A percentile compares a stretch with the other conserved stretches of the same genome.
phyloP scores from a whole-genome alignment of 129 eudicot genomes.

The Scalesia atractyloides region DNA sequence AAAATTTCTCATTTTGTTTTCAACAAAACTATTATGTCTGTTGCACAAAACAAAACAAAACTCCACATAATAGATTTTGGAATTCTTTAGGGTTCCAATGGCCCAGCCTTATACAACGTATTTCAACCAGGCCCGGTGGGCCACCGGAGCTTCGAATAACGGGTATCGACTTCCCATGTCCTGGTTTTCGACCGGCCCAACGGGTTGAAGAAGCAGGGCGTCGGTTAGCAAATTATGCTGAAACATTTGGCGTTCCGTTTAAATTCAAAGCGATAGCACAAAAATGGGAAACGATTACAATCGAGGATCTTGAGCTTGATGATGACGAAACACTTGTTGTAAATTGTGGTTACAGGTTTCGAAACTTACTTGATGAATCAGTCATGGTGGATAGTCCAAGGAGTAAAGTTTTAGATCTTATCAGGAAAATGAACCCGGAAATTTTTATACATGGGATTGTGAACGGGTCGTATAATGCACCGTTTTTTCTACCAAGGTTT shows the following conservation, averaged over 20 bases:
- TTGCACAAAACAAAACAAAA: constrained; percentile 47
- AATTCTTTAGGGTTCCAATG: constrained; percentile 74
- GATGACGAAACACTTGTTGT: constrained; percentile 62
- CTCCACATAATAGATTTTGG: constrained; percentile 81
- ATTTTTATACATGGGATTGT: constrained; percentile 63
- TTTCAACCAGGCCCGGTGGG: constrained; percentile 61
- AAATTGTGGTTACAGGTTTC: constrained; percentile 53
- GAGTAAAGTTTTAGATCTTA: constrained; percentile 53
- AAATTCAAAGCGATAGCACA: constrained; percentile 72
- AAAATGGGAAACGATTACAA: constrained; percentile 69
- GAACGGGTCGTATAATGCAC: constrained; percentile 68
- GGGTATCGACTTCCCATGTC: constrained; percentile 73
- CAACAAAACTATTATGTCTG: constrained; percentile 56
- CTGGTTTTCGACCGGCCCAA: constrained; percentile 76
- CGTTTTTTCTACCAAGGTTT: constrained; percentile 69
- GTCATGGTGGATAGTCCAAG: constrained; percentile 71
- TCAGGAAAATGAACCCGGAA: constrained; percentile 58
- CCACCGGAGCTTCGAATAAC: constrained; percentile 79
- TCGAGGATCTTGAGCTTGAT: constrained; percentile 63
- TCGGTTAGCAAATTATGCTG: constrained; percentile 68
- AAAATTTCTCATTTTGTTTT: constrained; percentile 59
- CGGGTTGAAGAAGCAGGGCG: constrained; percentile 82
- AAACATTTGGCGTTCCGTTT: constrained; percentile 59
- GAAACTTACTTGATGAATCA: constrained; percentile 68
- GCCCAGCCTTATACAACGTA: constrained; percentile 68